These are phyloP conservation scores for Stephania cephalantha DNA, from an alignment of 164 flowering plant species.

Conservation along the genomic window DNA sequence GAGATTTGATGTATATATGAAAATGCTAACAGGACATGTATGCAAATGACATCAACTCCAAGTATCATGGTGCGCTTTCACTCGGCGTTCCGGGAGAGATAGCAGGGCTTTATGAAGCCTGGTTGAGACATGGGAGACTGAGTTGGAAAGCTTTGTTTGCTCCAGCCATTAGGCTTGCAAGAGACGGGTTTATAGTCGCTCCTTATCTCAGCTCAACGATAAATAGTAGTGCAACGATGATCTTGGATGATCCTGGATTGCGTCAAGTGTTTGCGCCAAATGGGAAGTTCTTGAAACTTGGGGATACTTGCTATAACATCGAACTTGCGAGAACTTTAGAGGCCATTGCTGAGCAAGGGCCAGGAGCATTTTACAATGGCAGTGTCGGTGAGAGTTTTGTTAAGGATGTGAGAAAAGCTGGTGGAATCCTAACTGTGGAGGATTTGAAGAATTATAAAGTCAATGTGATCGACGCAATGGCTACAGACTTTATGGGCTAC, in stretches of 20 bases:
- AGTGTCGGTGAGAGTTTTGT: slow-evolving; percentile 62
- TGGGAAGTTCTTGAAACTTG: slow-evolving; percentile 52
- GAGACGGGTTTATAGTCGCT: slow-evolving; percentile 53
- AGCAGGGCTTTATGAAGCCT: slow-evolving; percentile 84
- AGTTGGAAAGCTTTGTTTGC: slow-evolving; percentile 67
- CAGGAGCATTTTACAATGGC: slow-evolving; percentile 72
- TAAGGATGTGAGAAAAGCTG: slow-evolving; percentile 63
- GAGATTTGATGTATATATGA: background rate
- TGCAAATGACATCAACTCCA: slow-evolving; percentile 35
- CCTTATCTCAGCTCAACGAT: slow-evolving; percentile 44
- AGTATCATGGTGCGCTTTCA: slow-evolving; percentile 61
- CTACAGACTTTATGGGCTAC: slow-evolving; percentile 60
- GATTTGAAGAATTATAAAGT: slow-evolving; percentile 75
- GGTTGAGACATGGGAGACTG: slow-evolving; percentile 67
- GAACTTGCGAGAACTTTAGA: slow-evolving; percentile 64
- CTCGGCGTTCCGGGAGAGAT: slow-evolving; percentile 92
- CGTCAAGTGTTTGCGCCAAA: slow-evolving; percentile 60
- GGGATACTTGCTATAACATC: slow-evolving; percentile 67
- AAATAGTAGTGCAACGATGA: background rate
- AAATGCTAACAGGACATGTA: slow-evolving; percentile 65
- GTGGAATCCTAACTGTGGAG: slow-evolving; percentile 91
- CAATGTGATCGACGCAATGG: slow-evolving; percentile 49
- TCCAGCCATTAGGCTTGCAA: slow-evolving; percentile 79
- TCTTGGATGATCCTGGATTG: slow-evolving; percentile 65
- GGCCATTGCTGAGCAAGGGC: slow-evolving; percentile 69